Conservation (phyloP, 257 asterid genomes). For the Nemophila menziesii region DNA sequence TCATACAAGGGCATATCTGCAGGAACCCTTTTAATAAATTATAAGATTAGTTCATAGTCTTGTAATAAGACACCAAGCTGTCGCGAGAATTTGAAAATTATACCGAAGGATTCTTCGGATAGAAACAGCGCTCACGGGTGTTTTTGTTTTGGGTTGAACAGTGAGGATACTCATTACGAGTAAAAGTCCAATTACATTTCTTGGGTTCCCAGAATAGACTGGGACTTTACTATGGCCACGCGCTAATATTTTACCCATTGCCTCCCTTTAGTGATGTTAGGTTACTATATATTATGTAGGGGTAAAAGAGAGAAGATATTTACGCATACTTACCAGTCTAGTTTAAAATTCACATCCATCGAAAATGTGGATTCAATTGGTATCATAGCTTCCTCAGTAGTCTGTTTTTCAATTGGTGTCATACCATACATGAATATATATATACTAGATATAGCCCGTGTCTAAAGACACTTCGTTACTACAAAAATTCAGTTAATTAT, state of each 20-base stretch:
- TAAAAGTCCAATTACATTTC: no score
- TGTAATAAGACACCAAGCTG: conserved; percentile 1
- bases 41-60: no score
- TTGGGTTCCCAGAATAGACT: conserved; percentile 63
- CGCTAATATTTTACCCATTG: conserved; percentile 73
- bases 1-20: no score
- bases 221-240: conserved; percentile 95
- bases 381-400: conserved; percentile 98
- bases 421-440: no score
- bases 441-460: no score
- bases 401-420: no score
- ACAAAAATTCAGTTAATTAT: no score
- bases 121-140: no score
- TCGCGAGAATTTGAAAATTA: conserved; percentile 7
- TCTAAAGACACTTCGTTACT: no score
- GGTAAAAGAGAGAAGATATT: no score
- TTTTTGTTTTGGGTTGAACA: conserved; percentile 75
- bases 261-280: conserved; percentile 63
- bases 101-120: conserved; percentile 86
- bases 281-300: not conserved
- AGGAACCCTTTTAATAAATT: no score
- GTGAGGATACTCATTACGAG: conserved; percentile 87
- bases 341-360: conserved; percentile 80
- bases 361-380: conserved; percentile 97
- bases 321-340: conserved; percentile 63